phyloP scores from a whole-genome alignment of 1,139 yeast species.

The Debaryomycetaceae sp. region DNA sequence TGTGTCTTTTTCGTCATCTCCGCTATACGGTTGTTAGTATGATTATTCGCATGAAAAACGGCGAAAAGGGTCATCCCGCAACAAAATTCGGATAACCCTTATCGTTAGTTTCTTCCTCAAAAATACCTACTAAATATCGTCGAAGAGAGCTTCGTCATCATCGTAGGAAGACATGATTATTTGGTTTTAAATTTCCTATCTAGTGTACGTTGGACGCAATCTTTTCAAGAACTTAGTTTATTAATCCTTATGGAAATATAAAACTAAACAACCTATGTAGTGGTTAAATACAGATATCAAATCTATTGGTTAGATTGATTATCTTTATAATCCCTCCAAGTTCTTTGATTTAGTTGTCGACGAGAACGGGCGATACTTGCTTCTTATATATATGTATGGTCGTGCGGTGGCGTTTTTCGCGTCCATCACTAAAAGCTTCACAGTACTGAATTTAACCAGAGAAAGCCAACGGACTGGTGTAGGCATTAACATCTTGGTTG shows the following conservation, averaged over 20 bases:
- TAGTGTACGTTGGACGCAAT: conserved; percentile 8
- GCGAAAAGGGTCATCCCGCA: not conserved
- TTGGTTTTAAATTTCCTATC: conserved; percentile 7
- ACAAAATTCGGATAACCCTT: too few species aligned
- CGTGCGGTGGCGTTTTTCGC: not conserved
- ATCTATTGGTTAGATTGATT: not conserved
- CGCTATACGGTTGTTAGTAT: conserved; percentile 3
- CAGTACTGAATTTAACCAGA: not conserved
- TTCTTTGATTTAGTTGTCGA: not conserved
- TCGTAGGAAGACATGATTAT: conserved; percentile 55
- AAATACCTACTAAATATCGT: conserved; percentile 58
- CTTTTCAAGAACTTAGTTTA: conserved; percentile 12
- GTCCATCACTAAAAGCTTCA: not conserved
- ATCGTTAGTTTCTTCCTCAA: not conserved
- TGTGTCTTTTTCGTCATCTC: conserved; percentile 8
- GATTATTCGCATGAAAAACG: not conserved
- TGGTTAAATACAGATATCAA: conserved; percentile 7
- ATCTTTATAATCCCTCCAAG: not conserved
- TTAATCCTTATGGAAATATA: conserved; percentile 15
- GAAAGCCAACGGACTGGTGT: too few species aligned
- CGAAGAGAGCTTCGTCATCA: conserved; percentile 84
- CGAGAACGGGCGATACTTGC: not conserved
- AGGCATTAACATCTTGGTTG: too few species aligned
- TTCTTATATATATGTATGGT: conserved; percentile 1
- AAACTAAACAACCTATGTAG: conserved; percentile 19